Evolutionary conservation across 2,329 filamentous ascomycete species (phyloP).

Genomic region (Zelopaecilomyces penicillatus): DNA sequence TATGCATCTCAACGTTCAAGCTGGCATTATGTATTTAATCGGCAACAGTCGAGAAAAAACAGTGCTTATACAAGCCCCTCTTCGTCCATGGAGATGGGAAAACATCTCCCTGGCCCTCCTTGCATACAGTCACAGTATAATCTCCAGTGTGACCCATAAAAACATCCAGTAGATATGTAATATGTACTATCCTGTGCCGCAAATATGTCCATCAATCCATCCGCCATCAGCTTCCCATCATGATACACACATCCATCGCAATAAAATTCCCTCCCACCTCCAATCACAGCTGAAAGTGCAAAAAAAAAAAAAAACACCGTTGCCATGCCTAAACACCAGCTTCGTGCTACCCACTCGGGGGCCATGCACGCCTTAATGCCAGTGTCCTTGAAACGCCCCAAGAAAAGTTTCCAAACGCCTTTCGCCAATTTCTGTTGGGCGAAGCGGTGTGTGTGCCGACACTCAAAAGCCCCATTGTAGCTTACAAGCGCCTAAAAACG

Average conservation of each 20-base stretch:
- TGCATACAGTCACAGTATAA: too few species aligned
- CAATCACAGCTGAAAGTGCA: not conserved
- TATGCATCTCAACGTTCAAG: too few species aligned
- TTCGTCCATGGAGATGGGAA: too few species aligned
- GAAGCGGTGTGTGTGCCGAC: too few species aligned
- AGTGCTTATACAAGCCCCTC: too few species aligned
- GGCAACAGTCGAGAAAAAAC: too few species aligned
- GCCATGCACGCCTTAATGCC: too few species aligned
- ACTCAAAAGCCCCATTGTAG: not conserved
- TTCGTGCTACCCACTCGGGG: too few species aligned
- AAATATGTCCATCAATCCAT: too few species aligned
- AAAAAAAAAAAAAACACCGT: not conserved
- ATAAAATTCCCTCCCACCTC: not conserved
- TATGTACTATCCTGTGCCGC: slow-evolving; percentile 7
- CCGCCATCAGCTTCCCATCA: not conserved
- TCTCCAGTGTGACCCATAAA: too few species aligned
- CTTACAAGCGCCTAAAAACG: slow-evolving; percentile 1
- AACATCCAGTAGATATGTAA: not conserved
- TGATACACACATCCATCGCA: slow-evolving; percentile 2
- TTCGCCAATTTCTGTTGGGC: not conserved
- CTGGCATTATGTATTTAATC: too few species aligned
- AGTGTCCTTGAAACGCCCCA: not conserved
- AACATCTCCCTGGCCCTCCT: too few species aligned
- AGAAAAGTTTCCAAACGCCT: slow-evolving; percentile 7
- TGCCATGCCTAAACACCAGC: not conserved